phyloP scores from a whole-genome alignment of 495 filamentous ascomycete genomes.

The Pseudomonodictys pantanalensis region DNA sequence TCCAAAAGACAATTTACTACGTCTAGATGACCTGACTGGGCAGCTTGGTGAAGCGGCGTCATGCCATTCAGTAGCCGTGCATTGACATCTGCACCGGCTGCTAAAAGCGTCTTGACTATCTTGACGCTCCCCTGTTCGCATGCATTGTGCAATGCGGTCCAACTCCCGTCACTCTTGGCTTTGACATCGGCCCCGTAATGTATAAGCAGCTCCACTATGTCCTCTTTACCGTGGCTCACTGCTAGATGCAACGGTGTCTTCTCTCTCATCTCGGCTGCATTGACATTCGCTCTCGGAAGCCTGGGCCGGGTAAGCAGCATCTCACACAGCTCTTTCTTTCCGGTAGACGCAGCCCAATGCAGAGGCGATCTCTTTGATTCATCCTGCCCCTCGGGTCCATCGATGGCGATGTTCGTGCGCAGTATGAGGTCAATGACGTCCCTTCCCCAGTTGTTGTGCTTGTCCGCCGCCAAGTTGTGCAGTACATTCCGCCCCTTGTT shows the following conservation, averaged over 20 bases:
- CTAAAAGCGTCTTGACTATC: conserved; percentile 51
- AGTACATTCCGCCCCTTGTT: conserved; percentile 47
- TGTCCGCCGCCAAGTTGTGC: conserved; percentile 58
- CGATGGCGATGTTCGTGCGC: conserved; percentile 45
- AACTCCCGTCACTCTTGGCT: conserved; percentile 58
- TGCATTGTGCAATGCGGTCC: conserved; percentile 66
- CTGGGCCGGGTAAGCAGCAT: conserved; percentile 50
- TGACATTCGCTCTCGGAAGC: conserved; percentile 47
- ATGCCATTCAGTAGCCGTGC: conserved; percentile 30
- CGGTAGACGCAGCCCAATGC: conserved; percentile 63
- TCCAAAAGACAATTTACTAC: conserved; percentile 34
- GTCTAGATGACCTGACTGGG: conserved; percentile 30
- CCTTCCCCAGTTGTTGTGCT: conserved; percentile 52
- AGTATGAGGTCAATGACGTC: conserved; percentile 50
- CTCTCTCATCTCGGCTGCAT: conserved; percentile 55
- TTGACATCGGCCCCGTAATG: conserved; percentile 52
- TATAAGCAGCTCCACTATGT: conserved; percentile 57
- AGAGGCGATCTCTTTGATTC: conserved; percentile 57
- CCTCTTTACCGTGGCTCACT: conserved; percentile 50
- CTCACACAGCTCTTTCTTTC: conserved; percentile 55
- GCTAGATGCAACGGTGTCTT: conserved; percentile 63
- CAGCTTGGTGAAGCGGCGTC: conserved; percentile 36
- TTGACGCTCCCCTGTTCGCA: conserved; percentile 54
- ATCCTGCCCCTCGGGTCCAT: conserved; percentile 43
- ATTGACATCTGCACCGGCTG: conserved; percentile 55